A percentile compares a stretch with the other conserved stretches of the same genome.
Conservation (phyloP, 176 grass and related monocot genomes). For the Puccinellia tenuiflora region DNA sequence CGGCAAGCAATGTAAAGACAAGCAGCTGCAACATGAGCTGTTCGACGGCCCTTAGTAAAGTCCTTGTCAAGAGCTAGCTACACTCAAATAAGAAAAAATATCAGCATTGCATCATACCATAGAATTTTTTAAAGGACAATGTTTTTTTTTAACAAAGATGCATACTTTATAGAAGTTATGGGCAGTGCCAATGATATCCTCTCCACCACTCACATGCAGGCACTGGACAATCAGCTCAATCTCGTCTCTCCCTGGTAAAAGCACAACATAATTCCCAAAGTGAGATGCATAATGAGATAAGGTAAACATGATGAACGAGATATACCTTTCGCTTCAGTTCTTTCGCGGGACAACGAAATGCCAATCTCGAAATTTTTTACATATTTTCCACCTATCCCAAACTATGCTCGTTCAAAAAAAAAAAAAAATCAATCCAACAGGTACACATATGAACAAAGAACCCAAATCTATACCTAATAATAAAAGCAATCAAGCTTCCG, state of each 20-base stretch:
- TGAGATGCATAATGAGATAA: not conserved
- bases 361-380: slow-evolving; percentile 45
- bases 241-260: slow-evolving; percentile 61
- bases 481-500: no score
- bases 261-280: not conserved
- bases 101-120: no score
- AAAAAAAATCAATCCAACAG: not conserved
- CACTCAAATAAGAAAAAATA: slow-evolving; percentile 38
- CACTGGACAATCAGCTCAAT: slow-evolving; percentile 58
- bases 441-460: not conserved
- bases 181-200: slow-evolving; percentile 52
- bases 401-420: slow-evolving; percentile 10
- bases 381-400: no score
- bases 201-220: slow-evolving; percentile 63
- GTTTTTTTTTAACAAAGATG: not conserved
- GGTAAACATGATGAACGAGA: not conserved
- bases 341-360: slow-evolving; percentile 70
- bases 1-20: slow-evolving; percentile 95
- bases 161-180: slow-evolving; percentile 65
- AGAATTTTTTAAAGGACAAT: no score
- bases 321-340: slow-evolving; percentile 64
- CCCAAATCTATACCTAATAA: no score
- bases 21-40: slow-evolving; percentile 67
- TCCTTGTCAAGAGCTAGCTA: slow-evolving; percentile 75
- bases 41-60: slow-evolving; percentile 78